Percentiles rank a stretch among this genome's conserved stretches.
phyloP scores from a whole-genome alignment of 2,329 filamentous ascomycete genomes.

The Periglandula ipomoeae region DNA sequence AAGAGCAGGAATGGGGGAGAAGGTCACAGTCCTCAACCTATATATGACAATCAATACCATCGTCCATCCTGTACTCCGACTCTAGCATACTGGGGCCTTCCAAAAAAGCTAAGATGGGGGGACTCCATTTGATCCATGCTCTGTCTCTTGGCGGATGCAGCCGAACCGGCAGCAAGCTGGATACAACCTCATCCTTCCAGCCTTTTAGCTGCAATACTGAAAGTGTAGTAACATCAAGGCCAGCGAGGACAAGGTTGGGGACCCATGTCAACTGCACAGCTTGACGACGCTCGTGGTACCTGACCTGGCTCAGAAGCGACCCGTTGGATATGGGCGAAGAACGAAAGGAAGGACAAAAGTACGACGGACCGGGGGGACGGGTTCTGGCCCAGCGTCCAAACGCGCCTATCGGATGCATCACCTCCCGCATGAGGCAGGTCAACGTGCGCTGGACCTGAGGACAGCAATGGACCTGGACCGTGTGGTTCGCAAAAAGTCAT shows the following conservation, averaged over 20 bases:
- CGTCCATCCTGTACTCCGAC: not conserved
- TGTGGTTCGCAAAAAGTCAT: not conserved
- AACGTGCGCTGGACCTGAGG: constrained; percentile 1
- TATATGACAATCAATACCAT: not conserved
- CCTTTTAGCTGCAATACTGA: not conserved
- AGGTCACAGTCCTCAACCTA: not conserved
- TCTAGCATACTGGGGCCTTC: not conserved
- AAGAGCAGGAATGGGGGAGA: not conserved
- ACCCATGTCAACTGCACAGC: not conserved
- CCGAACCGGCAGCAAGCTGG: not conserved
- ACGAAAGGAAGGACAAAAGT: not conserved
- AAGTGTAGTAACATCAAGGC: not conserved
- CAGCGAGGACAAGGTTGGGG: not conserved
- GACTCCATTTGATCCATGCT: not conserved
- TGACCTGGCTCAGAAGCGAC: not conserved
- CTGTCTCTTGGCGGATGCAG: constrained; percentile 5
- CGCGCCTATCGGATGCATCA: constrained; percentile 2
- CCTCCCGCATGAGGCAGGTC: constrained; percentile 5
- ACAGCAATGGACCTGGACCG: too few species aligned
- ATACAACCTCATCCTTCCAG: not conserved
- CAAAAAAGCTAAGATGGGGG: not conserved
- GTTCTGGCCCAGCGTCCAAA: not conserved
- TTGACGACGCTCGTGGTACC: not conserved
- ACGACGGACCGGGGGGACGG: not conserved
- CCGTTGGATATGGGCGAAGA: not conserved